Percentiles rank a stretch among this genome's conserved stretches.
Conservation (phyloP, 1,284 basidiomycete species). For the Cryptococcus amylolentus region DNA sequence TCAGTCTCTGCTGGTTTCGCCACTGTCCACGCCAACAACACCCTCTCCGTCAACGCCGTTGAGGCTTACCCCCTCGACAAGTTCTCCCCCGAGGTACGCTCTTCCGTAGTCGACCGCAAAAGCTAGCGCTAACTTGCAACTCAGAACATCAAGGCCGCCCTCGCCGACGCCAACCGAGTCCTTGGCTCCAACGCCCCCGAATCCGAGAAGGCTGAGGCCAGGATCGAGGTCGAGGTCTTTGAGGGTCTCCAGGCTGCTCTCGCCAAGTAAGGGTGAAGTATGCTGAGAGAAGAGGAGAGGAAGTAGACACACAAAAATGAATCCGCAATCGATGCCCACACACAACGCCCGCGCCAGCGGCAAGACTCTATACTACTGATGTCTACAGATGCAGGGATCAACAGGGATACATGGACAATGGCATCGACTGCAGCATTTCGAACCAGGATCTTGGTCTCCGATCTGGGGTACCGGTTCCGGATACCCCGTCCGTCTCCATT, state of each 20-base stretch:
- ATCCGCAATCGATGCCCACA: no score
- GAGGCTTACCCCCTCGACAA: constrained; percentile 91
- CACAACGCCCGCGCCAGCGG: no score
- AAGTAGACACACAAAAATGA: no score
- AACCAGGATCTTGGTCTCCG: no score
- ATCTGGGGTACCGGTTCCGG: no score
- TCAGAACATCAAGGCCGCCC: constrained; percentile 83
- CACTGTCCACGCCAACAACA: constrained; percentile 96
- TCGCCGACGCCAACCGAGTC: constrained; percentile 84
- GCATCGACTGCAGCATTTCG: no score
- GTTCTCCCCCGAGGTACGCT: constrained; percentile 53
- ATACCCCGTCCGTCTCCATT: no score
- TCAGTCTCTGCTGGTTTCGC: constrained; percentile 97
- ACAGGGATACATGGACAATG: no score
- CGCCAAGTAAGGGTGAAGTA: constrained; percentile 34
- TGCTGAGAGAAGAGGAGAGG: no score
- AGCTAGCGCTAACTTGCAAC: not conserved
- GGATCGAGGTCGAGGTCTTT: constrained; percentile 93
- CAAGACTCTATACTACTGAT: no score
- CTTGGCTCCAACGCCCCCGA: constrained; percentile 79
- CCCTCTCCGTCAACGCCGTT: constrained; percentile 91
- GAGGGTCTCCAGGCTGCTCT: constrained; percentile 85
- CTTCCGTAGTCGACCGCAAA: not conserved
- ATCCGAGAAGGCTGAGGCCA: constrained; percentile 89
- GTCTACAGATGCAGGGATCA: no score